Evolutionary conservation across 805 yeast genomes (phyloP), one percentile per base, ranked within the genome.

Genomic region (Saccharomycopsis fibuligera): DNA sequence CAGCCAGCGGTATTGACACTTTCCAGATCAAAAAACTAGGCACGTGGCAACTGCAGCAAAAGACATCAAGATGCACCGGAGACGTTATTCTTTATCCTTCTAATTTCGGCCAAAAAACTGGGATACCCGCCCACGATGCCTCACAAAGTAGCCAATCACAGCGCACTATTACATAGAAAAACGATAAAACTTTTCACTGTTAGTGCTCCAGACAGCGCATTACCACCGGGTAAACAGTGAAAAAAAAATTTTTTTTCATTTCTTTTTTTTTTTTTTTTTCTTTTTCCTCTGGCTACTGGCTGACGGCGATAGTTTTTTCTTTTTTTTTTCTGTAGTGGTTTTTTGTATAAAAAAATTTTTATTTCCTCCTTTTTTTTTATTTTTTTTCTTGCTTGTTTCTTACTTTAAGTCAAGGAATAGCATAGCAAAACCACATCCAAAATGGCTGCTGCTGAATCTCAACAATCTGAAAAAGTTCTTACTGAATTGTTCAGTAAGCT

Each of bases 401-500:
- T 27, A 12, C 35, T 10, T 24, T 30, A 25, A 8, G 3, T n/a
- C 30, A 16, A 3, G 5, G 14, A 16, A 12, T 16, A 30, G 35
- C 24, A 41, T 16, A 29, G 17, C 23, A 29, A n/a, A 12, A 31
- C 5, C n/a, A 25, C 27, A 42, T 33, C n/a, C 12, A 47, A 48
- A 24, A 51, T 51, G 54, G 54, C 54, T 41, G 43, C 52, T 41
- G 48, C 45, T 41, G 54, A 50, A 44, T 69, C 75, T 63, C 64
- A 68, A 63, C 70, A 70, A 66, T 68, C 73, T 56, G 68, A 72
- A 57, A 66, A 89, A 74, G 96, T 90, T 72, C 84, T 91, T 70
- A 76, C 83, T 68, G 96, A 93, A 76, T 85, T 93, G 68, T 87
- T 93, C 76, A 77, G 83, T 73, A 88, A 88, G 78, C 80, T 93